Conservation (phyloP, 352 stramenopile species). For the Pythium dissimile region DNA sequence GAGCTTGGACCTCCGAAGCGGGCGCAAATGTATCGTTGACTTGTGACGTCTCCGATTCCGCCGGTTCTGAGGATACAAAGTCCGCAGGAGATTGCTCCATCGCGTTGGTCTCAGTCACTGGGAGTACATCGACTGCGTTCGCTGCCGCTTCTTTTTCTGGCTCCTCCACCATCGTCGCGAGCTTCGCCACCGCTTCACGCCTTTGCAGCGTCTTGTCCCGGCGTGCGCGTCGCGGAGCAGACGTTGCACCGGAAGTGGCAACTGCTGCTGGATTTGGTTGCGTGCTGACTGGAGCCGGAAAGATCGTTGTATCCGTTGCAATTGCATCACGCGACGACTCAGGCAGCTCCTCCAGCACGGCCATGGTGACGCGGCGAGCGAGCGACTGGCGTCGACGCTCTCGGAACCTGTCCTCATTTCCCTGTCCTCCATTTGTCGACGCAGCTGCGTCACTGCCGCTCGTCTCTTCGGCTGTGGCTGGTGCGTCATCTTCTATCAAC, state of each 20-base stretch:
- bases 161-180: constrained; percentile 26
- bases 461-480: neutral
- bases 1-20: neutral
- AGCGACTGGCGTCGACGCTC: constrained; percentile 17
- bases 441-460: neutral
- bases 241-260: neutral
- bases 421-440: neutral
- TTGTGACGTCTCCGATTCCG: neutral
- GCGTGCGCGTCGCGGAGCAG: constrained; percentile 1
- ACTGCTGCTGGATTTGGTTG: neutral
- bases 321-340: constrained; percentile 13
- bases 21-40: neutral
- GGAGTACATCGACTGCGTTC: neutral
- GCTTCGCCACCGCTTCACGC: constrained; percentile 15
- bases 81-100: no score
- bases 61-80: no score
- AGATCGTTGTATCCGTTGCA: neutral
- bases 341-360: constrained; percentile 16
- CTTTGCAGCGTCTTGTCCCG: constrained; percentile 17
- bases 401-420: neutral
- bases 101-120: no score
- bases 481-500: neutral
- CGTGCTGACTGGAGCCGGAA: neutral
- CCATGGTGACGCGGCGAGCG: constrained; percentile 20
- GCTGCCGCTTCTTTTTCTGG: constrained; percentile 12